Base-by-base conservation (phyloP, 2,329 filamentous ascomycete genomes). In the Penicillium fuscoglaucum region DNA sequence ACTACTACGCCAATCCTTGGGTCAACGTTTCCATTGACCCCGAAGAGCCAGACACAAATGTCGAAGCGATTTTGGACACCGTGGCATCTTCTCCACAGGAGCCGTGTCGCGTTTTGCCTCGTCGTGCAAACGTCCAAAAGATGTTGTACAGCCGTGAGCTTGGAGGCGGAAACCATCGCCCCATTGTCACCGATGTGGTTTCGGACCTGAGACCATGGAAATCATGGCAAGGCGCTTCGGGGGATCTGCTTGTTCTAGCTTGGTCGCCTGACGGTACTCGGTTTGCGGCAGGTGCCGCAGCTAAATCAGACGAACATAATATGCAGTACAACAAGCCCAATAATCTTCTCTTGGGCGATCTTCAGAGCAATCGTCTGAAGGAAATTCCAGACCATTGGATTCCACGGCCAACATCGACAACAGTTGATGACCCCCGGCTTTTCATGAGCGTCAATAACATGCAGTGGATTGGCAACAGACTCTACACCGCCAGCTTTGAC, bases 321-420 rank as follows among this genome's bases (percentile, higher is more conserved):
- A 83, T 84, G 79, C 80, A 84, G 41, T 87, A 87, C 66, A 87
- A 87, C 58, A 74, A 81, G 40, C 74, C 78, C 0, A 82, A 84
- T 58, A 87, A 87, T 62, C 72, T 87, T 1, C 66, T 87, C 1
- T 68, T 84, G 37, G 85, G 85, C 1, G 74, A 83, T 59, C 61
- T 79, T 3, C 61, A 67, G 1, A 63, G 65, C 1, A 78, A 76
- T 21, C 66, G 64, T 1, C 66, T 87, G 8, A 72, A 76, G 52
- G 84, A 87, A 61, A 68, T 87, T 0, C 78, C 82, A 1, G 79
- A 83, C 50, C 85, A 87, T 65, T 77, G 76, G 37, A 69, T 80
- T 3, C 64, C 70, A 19, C 77, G 82, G 4, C 71, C 77, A 4
- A 61, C 66, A 33, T 73, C 74, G 1, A 72, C 74, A 0, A 82